Base-by-base conservation (phyloP, 2,329 filamentous ascomycete species). In the Sporothrix luriei region DNA sequence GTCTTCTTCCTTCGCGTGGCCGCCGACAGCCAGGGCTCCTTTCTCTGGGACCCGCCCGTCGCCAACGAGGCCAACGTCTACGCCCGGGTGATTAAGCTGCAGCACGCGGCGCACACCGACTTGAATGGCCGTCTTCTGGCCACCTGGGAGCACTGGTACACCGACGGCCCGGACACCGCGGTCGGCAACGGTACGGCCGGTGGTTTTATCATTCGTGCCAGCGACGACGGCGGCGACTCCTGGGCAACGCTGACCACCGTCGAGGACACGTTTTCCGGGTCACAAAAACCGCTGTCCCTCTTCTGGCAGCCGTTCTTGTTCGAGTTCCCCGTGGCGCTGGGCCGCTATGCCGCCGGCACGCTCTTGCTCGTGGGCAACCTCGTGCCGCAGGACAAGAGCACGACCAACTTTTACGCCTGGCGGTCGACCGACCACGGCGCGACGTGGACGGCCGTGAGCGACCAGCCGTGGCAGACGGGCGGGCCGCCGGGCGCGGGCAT, bases 61-160 rank as follows among this genome's bases (percentile, higher is more conserved):
- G 64, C 54, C 64, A 66, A 66, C 48, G 64, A 66, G 16, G 48
- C 64, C 64, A 66, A 66, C 26, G 64, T 66, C 19, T 66, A 66
- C 21, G 64, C 64, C 3, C 64, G 64, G 16, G 48, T 66, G 11
- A 66, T 66, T 52, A 48, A 66, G 43, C 62, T 66, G 26, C 24
- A 52, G 62, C 46, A 66, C 40, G 24, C 26, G 62, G 48, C 14
- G 0, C 13, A 6, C 26, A 9, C 19, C 43, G 4, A 21, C 4
- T 0, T 33, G 10, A 49, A 66, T 16, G 62, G 62, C 26, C 21
- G 26, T 3, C 48, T 66, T 0, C 48, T 66, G 5, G 62, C 62
- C 16, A 66, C 62, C 3, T 66, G 62, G 62, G 62, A 66, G 29
- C 62, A 66, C n/a, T 66, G 62, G 62, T 66, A 66, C 43, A 66